A percentile compares a stretch with the other conserved stretches of the same genome.
These are phyloP conservation scores for Acrocalymma vagum DNA, from an alignment of 2,329 filamentous ascomycete genomes.

Conservation along the genomic window DNA sequence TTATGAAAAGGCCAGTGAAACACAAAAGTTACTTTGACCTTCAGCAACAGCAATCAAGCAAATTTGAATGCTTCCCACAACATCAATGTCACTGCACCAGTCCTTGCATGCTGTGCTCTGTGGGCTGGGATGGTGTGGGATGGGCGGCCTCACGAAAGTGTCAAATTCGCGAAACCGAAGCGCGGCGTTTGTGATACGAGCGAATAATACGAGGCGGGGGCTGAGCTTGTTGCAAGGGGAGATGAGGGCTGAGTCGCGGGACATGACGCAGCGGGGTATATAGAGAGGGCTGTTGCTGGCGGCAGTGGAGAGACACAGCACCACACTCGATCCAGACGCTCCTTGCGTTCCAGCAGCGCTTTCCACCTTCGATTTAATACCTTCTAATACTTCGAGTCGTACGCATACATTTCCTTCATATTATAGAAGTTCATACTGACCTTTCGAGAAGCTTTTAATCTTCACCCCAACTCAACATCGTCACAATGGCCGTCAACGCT, in stretches of 20 bases:
- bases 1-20: too few species aligned
- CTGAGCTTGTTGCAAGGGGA: too few species aligned
- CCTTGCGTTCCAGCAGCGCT: not conserved
- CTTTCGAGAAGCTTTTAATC: not conserved
- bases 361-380: not conserved
- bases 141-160: too few species aligned
- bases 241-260: not conserved
- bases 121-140: too few species aligned
- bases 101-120: too few species aligned
- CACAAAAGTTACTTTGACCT: too few species aligned
- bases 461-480: constrained; percentile 1
- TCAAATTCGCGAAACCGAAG: too few species aligned
- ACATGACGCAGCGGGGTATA: not conserved
- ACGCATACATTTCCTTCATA: not conserved
- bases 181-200: too few species aligned
- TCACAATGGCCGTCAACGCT: constrained; percentile 17
- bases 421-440: not conserved
- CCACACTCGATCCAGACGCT: not conserved
- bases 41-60: too few species aligned
- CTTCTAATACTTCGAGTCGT: not conserved
- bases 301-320: not conserved
- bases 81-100: too few species aligned
- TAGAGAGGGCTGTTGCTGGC: not conserved
- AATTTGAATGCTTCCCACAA: too few species aligned
- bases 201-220: too few species aligned